A percentile compares a stretch with the other conserved stretches of the same genome.
These are phyloP conservation scores for Saturnispora quitensis DNA, from an alignment of 805 yeast species.

Conservation along the genomic window DNA sequence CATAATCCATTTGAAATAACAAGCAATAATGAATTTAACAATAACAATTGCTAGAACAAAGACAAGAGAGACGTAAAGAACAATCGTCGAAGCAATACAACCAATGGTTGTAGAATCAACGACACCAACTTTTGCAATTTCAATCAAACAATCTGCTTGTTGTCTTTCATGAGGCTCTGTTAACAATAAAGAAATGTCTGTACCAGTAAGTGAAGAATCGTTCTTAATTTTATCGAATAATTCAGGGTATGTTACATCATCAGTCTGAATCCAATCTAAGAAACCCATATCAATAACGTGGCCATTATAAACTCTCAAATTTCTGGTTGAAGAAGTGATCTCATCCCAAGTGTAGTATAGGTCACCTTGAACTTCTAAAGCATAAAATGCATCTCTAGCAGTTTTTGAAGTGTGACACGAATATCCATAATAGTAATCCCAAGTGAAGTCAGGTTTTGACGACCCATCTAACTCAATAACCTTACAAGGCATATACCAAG, in stretches of 20 bases:
- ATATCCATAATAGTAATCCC: conserved; percentile 68
- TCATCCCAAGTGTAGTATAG: conserved; percentile 90
- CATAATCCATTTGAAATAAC: conserved; percentile 80
- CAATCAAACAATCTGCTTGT: conserved; percentile 74
- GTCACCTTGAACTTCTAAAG: conserved; percentile 53
- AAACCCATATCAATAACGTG: conserved; percentile 75
- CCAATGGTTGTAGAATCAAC: conserved; percentile 88
- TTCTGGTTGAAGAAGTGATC: conserved; percentile 56
- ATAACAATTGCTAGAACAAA: conserved; percentile 77
- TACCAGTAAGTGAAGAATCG: conserved; percentile 53
- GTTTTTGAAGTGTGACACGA: conserved; percentile 76
- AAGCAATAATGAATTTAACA: conserved; percentile 73
- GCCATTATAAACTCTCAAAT: conserved; percentile 83
- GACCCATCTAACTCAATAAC: conserved; percentile 63
- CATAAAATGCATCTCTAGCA: conserved; percentile 64
- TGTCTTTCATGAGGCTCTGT: conserved; percentile 57
- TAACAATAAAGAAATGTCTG: conserved; percentile 70
- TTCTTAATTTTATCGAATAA: conserved; percentile 56
- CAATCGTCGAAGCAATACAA: conserved; percentile 84
- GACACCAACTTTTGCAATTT: conserved; percentile 80
- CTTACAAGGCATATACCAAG: conserved; percentile 97
- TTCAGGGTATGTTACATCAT: conserved; percentile 64
- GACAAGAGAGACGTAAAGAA: conserved; percentile 68
- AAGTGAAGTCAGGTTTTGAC: conserved; percentile 51
- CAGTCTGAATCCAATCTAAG: conserved; percentile 62